phyloP scores from a whole-genome alignment of 2,329 filamentous ascomycete species.

The Xylariaceae sp. region DNA sequence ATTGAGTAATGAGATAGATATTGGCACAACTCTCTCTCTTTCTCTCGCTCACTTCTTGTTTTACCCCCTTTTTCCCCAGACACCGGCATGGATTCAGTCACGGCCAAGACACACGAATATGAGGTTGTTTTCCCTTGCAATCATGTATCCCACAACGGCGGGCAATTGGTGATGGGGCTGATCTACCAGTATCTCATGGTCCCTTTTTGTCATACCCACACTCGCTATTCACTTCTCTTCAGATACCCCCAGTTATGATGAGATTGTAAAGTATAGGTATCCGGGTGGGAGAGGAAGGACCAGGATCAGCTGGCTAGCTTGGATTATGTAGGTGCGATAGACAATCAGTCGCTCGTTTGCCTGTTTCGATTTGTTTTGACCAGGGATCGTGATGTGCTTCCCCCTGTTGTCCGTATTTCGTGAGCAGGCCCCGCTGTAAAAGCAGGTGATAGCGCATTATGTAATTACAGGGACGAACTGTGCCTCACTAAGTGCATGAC shows the following conservation, averaged over 20 bases:
- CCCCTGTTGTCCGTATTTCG: not conserved
- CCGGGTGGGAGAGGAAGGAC: not conserved
- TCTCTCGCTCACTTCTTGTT: not conserved
- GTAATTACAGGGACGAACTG: not conserved
- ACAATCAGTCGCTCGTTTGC: slow-evolving; percentile 1
- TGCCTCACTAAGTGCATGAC: not conserved
- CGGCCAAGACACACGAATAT: not conserved
- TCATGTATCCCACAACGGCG: not conserved
- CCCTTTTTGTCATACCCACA: not conserved
- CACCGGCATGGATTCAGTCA: not conserved
- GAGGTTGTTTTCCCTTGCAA: not conserved
- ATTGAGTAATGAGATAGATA: not conserved
- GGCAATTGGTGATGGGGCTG: not conserved
- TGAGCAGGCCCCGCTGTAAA: not conserved
- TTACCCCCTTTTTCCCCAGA: not conserved
- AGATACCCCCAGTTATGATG: too few relatives aligned
- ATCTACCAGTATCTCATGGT: not conserved
- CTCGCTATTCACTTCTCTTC: not conserved
- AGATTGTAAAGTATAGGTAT: not conserved
- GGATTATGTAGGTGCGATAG: not conserved
- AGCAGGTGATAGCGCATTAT: not conserved
- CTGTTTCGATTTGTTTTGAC: not conserved
- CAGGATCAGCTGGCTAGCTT: slow-evolving; percentile 7
- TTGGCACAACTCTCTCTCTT: not conserved
- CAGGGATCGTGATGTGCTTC: too few relatives aligned